Evolutionary conservation across 257 asterid genomes (phyloP), one percentile per base, ranked within the genome.

Genomic region (Parsonsia alboflavescens): DNA sequence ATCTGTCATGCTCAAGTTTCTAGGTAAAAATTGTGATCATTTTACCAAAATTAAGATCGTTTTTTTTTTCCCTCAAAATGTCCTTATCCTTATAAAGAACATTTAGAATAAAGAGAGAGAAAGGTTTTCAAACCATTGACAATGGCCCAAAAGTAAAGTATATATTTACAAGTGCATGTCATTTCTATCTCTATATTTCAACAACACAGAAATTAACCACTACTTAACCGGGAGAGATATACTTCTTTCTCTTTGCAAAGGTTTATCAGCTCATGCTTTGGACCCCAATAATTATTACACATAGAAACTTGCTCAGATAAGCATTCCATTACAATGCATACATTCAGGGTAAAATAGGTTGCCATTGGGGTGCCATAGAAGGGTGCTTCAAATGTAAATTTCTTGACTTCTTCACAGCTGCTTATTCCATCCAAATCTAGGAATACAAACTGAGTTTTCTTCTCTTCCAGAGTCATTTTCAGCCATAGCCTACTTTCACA

Each of bases 311-410:
- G 73, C 71, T 83, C 87, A 10, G 84, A 76, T 45, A 66, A 41
- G 80, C 94, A 87, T 78, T 91, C 98, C 89, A 93, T 67, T 76
- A 71, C 95, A 69, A 89, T 39, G 67, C 86, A 81, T 65, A 89
- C 86, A 82, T 75, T 85, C 81, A 93, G 68, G 17, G 85, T 50
- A 75, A 90, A 91, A 84, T 66, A 82, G 69, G 76, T 87, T 26
- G 79, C 89, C 54, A 73, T 84, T 45, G 91, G 96, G 52, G 93
- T 83, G 75, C 80, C 50, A 62, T 63, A 78, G 71, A 85, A 88
- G 2, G 96, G 96, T 57, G 91, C 89, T 73, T 88, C 76, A 76
- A 82, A 81, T 42, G 82, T 71, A 64, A 81, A 86, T 73, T 82
- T 85, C 87, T 87, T 82, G n/a, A 16, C 44, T 69, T 85, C 89